Evolutionary conservation across 2,329 filamentous ascomycete genomes (phyloP).

Genomic region (Paradendryphiella salina): DNA sequence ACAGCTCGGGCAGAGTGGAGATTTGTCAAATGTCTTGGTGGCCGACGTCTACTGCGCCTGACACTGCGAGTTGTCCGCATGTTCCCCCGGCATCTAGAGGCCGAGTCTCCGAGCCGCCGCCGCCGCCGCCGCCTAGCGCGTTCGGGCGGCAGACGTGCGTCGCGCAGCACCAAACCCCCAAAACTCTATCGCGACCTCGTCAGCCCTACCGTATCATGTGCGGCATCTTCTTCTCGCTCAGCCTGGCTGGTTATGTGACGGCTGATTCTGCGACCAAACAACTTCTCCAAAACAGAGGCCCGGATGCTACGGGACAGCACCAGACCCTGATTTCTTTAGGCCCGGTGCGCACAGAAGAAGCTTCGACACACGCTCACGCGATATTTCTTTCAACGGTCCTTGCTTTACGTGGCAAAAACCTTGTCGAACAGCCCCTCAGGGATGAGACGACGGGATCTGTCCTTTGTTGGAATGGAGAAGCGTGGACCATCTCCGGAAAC

Average conservation of each 20-base stretch:
- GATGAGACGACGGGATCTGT: slow-evolving; percentile 62
- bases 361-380: slow-evolving; percentile 41
- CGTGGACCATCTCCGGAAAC: slow-evolving; percentile 71
- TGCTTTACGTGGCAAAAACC: slow-evolving; percentile 75
- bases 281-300: slow-evolving; percentile 41
- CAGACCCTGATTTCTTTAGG: slow-evolving; percentile 17
- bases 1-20: slow-evolving; percentile 8
- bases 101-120: slow-evolving; percentile 24
- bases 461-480: slow-evolving; percentile 97
- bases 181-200: slow-evolving; percentile 13
- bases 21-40: slow-evolving; percentile 11
- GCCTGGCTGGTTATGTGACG: slow-evolving; percentile 27
- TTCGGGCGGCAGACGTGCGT: slow-evolving; percentile 3
- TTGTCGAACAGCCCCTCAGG: slow-evolving; percentile 73
- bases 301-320: slow-evolving; percentile 33
- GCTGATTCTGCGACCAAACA: slow-evolving; percentile 31
- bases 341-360: background rate
- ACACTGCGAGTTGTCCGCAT: slow-evolving; percentile 17
- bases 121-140: slow-evolving; percentile 9
- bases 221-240: slow-evolving; percentile 59
- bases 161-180: slow-evolving; percentile 13
- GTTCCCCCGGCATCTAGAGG: slow-evolving; percentile 27
- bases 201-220: slow-evolving; percentile 35
- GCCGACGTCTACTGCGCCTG: slow-evolving; percentile 18
- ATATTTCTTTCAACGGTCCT: slow-evolving; percentile 85